Percentiles rank a stretch among this genome's conserved stretches.
Conservation (phyloP, 2,329 filamentous ascomycete genomes). For the Microdochium bolleyi region DNA sequence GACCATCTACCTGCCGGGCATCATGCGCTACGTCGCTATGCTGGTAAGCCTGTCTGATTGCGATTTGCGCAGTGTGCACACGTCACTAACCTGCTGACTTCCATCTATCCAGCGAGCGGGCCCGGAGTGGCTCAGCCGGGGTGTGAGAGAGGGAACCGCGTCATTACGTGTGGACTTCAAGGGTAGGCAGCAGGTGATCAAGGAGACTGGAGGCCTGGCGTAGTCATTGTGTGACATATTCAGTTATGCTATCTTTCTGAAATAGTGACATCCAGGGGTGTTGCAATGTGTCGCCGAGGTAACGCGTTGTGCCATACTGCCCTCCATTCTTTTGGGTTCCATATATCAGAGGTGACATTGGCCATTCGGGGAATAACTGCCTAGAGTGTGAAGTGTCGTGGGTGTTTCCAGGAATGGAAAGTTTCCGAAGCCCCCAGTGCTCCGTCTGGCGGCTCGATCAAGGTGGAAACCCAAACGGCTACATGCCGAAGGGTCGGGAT, state of each 20-base stretch:
- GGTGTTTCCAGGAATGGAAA: not conserved
- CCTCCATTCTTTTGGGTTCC: not conserved
- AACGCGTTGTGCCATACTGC: not conserved
- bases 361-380: not conserved
- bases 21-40: slow-evolving; percentile 14
- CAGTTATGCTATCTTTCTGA: not conserved
- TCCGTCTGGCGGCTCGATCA: not conserved
- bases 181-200: slow-evolving; percentile 5
- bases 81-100: not conserved
- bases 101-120: slow-evolving; percentile 10
- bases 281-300: not conserved
- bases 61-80: not conserved
- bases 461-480: not conserved
- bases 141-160: slow-evolving; percentile 3
- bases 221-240: not conserved
- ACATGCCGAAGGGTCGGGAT: not conserved
- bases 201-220: slow-evolving; percentile 5
- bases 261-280: not conserved
- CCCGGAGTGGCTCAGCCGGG: slow-evolving; percentile 9
- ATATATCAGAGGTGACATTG: not conserved
- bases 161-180: slow-evolving; percentile 3
- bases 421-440: not conserved
- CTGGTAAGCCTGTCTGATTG: slow-evolving; percentile 15
- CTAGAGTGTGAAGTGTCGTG: not conserved
- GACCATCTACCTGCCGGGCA: slow-evolving; percentile 19